Base-by-base conservation (phyloP, 1,284 basidiomycete genomes). In the Apiotrichum brassicae region DNA sequence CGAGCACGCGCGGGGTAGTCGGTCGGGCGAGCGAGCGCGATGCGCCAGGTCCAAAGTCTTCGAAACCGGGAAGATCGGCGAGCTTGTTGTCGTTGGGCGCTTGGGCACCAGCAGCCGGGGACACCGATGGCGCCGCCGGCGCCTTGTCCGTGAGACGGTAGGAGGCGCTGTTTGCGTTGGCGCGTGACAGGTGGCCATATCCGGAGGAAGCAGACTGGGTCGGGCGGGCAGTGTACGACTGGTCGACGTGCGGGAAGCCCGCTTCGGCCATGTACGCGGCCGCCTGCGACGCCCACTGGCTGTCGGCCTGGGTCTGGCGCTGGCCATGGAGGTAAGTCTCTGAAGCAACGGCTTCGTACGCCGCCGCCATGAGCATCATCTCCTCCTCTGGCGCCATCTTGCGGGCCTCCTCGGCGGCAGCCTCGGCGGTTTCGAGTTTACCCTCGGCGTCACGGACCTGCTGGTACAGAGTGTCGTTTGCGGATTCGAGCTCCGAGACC, bases 341-440 rank as follows among this genome's bases (percentile, higher is more conserved):
- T 22, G 65, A 64, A 14, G 69, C 69, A 6, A 64, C 69, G 11
- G 59, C 64, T 46, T 70, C 69, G 45, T 70, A 70, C 35, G 69
- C 69, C 19, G 66, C 66, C 8, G 68, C 68, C 68, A 71, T 69
- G 60, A 70, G 69, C 64, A 70, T 69, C 69, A 70, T 70, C 49
- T 71, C 68, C 55, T 71, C 69, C 44, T 70, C 69, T 20, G 68
- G 68, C 8, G 56, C 62, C 19, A 68, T 56, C 56, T 63, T 63
- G 55, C 56, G 62, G 14, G 65, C 63, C 39, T 62, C 59, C 33
- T 65, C 63, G 1, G 59, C 64, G 24, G 57, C 51, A 30, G 59
- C 51, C 18, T 61, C 52, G n/a, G 62, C 58, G 13, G 48, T 41
- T 44, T 60, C 61, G 36, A 71, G 51, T 53, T 58, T 61, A 43